A percentile compares a stretch with the other conserved stretches of the same genome.
These are phyloP conservation scores for Heterococcus sp. DNA, from an alignment of 108 stramenopile genomes.

Conservation along the genomic window DNA sequence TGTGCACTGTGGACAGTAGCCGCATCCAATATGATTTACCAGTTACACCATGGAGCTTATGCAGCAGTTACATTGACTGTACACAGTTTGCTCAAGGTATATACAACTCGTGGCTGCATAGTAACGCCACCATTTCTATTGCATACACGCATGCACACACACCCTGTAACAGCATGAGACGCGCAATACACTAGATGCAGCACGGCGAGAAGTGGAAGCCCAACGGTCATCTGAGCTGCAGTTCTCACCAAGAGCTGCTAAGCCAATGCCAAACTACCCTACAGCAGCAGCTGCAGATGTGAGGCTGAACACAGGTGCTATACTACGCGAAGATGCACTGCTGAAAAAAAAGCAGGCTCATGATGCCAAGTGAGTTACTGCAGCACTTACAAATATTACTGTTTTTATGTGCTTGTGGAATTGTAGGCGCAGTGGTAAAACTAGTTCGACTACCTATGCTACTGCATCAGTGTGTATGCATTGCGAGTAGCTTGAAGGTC, in stretches of 20 bases:
- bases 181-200: slow-evolving; percentile 23
- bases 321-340: slow-evolving; percentile 62
- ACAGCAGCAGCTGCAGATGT: slow-evolving; percentile 42
- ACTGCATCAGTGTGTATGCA: too few relatives aligned
- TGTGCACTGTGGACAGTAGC: too few relatives aligned
- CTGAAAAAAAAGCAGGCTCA: slow-evolving; percentile 61
- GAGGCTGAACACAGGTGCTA: slow-evolving; percentile 61
- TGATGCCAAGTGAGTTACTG: slow-evolving; percentile 46
- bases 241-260: slow-evolving; percentile 33
- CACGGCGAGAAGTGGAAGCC: slow-evolving; percentile 6
- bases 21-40: too few relatives aligned
- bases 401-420: too few relatives aligned
- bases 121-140: not conserved
- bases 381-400: too few relatives aligned
- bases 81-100: too few relatives aligned
- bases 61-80: too few relatives aligned
- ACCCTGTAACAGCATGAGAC: slow-evolving; percentile 35
- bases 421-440: too few relatives aligned
- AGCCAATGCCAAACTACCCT: slow-evolving; percentile 16
- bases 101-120: not conserved
- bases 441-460: too few relatives aligned
- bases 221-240: slow-evolving; percentile 35
- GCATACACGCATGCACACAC: not conserved
- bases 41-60: too few relatives aligned
- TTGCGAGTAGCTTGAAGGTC: too few relatives aligned